phyloP scores from a whole-genome alignment of 2,329 filamentous ascomycete genomes.

The Proliferodiscus dingleyae region DNA sequence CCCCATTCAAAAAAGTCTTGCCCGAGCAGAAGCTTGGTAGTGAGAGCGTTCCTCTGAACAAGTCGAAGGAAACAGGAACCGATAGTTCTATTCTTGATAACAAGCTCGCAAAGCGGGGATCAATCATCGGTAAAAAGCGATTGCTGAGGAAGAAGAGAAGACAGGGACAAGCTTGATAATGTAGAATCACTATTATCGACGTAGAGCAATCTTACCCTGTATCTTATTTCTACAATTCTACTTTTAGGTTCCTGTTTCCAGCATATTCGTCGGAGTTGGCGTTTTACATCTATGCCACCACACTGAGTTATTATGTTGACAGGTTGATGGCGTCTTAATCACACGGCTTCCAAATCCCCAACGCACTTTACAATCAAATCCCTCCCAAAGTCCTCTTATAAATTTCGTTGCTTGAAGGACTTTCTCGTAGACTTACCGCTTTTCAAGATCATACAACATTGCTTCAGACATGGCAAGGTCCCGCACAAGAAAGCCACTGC shows the following conservation, averaged over 20 bases:
- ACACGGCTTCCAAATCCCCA: no score
- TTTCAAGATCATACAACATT: neutral
- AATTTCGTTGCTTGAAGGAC: no score
- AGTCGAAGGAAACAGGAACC: conserved; percentile 27
- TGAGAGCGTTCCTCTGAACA: conserved; percentile 4
- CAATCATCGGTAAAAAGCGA: conserved; percentile 81
- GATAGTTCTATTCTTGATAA: conserved; percentile 48
- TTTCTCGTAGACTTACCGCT: no score
- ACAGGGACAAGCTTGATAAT: conserved; percentile 15
- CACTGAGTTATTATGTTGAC: no score
- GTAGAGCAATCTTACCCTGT: neutral
- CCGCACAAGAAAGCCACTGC: neutral
- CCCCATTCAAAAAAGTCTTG: conserved; percentile 21
- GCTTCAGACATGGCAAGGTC: neutral
- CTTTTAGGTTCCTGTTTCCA: neutral
- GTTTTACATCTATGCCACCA: no score
- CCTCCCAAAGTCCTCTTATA: no score
- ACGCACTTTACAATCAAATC: no score
- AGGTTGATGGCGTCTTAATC: no score
- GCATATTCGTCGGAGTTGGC: no score
- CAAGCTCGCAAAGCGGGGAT: conserved; percentile 58
- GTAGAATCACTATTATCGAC: conserved; percentile 1
- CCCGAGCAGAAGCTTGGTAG: conserved; percentile 12
- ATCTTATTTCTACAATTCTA: neutral
- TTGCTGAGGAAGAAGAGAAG: conserved; percentile 60